Evolutionary conservation across 768 basidiomycete genomes (phyloP), one percentile per base, ranked within the genome.

Genomic region (Mrakia hoshinonis): DNA sequence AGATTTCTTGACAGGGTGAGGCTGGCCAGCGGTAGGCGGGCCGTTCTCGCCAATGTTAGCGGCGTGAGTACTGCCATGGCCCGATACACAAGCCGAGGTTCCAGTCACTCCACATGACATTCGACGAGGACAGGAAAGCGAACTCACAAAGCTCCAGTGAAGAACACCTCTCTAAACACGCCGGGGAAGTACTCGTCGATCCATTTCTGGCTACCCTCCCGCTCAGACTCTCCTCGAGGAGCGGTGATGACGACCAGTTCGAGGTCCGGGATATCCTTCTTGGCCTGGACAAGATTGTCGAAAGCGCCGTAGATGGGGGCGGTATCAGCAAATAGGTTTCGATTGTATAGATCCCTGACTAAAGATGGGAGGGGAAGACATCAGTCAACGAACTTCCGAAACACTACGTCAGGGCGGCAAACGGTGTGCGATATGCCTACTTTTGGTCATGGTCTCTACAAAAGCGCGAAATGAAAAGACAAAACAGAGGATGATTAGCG

Each of bases 61-160:
- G 18, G 58, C 26, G 43, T 71, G 70, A 12, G 70, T 71, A 63
- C 70, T 71, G n/a, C 12, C 4, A 24, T n/a, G n/a, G n/a, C n/a
- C n/a, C n/a, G n/a, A n/a, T n/a, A n/a, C n/a, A n/a, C n/a, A n/a
- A n/a, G n/a, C n/a, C n/a, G n/a, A n/a, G n/a, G n/a, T n/a, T n/a
- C n/a, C n/a, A n/a, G n/a, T n/a, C n/a, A n/a, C n/a, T n/a, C n/a
- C n/a, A n/a, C n/a, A n/a, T n/a, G n/a, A n/a, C n/a, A n/a, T n/a
- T n/a, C n/a, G n/a, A n/a, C n/a, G n/a, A n/a, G n/a, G n/a, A n/a
- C n/a, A n/a, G n/a, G n/a, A n/a, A n/a, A n/a, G n/a, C n/a, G n/a
- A n/a, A 67, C 58, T 5, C 12, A 72, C 70, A 72, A 72, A 34
- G 63, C 63, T 11, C 70, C 70, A 13, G 70, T 72, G 38, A 72